Evolutionary conservation across 2,329 filamentous ascomycete species (phyloP), one percentile per base, ranked within the genome.

Genomic region (Fusarium torreyae): DNA sequence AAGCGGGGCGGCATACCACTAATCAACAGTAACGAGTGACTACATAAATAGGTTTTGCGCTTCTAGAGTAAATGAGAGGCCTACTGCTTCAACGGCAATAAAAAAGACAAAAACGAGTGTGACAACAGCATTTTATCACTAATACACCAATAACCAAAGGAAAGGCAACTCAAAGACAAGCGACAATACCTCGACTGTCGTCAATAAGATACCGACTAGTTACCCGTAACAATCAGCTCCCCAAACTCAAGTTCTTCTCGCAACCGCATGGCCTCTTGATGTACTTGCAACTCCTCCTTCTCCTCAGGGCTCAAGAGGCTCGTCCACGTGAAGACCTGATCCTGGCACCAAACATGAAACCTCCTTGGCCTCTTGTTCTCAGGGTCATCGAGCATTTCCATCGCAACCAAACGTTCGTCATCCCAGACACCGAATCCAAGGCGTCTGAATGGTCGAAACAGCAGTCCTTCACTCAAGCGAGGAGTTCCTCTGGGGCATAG

Each of bases 271-370:
- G 13, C 40, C 26, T 57, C 38, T 49, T 66, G 66, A 24, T 58
- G 39, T 4, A 17, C 4, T 3, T 26, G 44, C 6, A 69, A 36
- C 13, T 69, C 56, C 2, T 45, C 51, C 53, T 48, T 55, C 20
- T 69, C 61, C 3, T 38, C 20, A 1, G 17, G 14, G 10, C 56
- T 42, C 33, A 69, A 38, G 13, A 69, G 43, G 36, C 66, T 69
- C 11, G 36, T 69, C 66, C 66, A 69, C 8, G 66, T 69, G n/a
- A 69, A 69, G 4, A 56, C 51, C 3, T 69, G 66, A n/a, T 69
- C 40, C 38, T 69, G 52, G 2, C 56, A 66, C 61, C 62, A 67
- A 17, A 57, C 44, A 2, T 57, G 40, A 11, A 67, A 63, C 5
- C 55, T 53, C 14, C 42, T 58, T 3, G 48, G 56, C 6, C 51